Evolutionary conservation across 805 yeast species (phyloP).

Genomic region (Jamesozyma hellenica): DNA sequence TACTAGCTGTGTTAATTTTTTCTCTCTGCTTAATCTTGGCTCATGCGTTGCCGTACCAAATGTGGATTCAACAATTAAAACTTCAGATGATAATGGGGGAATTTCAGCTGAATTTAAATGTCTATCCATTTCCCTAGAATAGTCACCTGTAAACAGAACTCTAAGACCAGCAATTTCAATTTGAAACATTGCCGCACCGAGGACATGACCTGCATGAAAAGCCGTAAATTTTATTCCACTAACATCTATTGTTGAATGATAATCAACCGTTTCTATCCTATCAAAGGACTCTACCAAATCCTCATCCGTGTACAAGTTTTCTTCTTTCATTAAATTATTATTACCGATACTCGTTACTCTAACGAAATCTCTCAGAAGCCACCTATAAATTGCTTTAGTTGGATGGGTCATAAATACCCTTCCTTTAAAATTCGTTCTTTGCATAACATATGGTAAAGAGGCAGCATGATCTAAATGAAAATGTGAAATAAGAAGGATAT

Average conservation of each 20-base stretch:
- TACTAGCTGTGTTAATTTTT: constrained; percentile 66
- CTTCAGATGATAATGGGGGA: constrained; percentile 79
- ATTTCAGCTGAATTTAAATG: constrained; percentile 93
- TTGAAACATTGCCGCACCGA: constrained; percentile 97
- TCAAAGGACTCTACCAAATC: constrained; percentile 84
- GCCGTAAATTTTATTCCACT: constrained; percentile 95
- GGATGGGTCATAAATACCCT: constrained; percentile 99
- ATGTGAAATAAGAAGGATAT: constrained; percentile 79
- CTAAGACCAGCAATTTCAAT: constrained; percentile 90
- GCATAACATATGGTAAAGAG: constrained; percentile 95
- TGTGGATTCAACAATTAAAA: constrained; percentile 87
- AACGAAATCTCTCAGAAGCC: constrained; percentile 91
- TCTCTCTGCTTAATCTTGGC: constrained; percentile 78
- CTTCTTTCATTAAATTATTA: constrained; percentile 28
- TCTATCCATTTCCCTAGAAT: constrained; percentile 89
- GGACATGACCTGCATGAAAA: constrained; percentile 98
- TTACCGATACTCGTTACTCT: constrained; percentile 63
- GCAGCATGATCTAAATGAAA: constrained; percentile 98
- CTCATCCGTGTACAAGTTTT: constrained; percentile 76
- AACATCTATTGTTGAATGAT: constrained; percentile 88
- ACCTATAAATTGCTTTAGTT: constrained; percentile 92
- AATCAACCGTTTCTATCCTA: constrained; percentile 85
- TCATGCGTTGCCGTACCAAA: constrained; percentile 97
- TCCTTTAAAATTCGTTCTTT: constrained; percentile 87
- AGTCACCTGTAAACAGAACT: constrained; percentile 89